phyloP scores from a whole-genome alignment of 108 stramenopile species.

The Pseudonitzschia delicatissima region DNA sequence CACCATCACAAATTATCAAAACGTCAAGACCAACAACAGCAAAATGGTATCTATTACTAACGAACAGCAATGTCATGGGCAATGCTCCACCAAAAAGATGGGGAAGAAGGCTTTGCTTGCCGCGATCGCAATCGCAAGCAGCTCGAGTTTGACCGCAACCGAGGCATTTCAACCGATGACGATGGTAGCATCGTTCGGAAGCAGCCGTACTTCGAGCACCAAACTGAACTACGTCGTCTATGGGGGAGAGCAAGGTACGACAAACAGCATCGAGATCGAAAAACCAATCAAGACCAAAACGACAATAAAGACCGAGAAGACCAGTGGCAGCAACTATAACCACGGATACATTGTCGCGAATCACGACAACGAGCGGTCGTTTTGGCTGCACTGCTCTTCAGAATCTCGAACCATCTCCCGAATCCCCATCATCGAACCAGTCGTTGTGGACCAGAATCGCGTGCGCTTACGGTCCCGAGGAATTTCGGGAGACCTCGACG shows the following conservation, averaged over 20 bases:
- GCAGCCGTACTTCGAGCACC: neutral
- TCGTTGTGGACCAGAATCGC: neutral
- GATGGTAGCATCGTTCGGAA: neutral
- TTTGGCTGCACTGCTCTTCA: slow-evolving; percentile 1
- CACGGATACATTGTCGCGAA: neutral
- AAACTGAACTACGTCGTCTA: neutral
- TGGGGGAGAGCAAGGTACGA: neutral
- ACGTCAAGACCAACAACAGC: neutral
- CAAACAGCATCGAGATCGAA: too few relatives aligned
- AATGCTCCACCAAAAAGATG: too few relatives aligned
- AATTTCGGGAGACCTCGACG: neutral
- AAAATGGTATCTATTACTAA: neutral
- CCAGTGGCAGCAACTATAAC: too few relatives aligned
- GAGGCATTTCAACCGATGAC: neutral
- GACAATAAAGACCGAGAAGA: too few relatives aligned
- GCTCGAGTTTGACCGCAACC: neutral
- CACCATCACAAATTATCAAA: neutral
- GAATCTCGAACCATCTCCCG: neutral
- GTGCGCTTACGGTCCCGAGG: neutral
- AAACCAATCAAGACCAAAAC: too few relatives aligned
- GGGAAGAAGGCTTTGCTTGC: too few relatives aligned
- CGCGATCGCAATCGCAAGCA: too few relatives aligned
- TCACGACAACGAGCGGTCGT: slow-evolving; percentile 4
- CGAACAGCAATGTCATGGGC: neutral
- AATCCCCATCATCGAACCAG: neutral